Evolutionary conservation across 176 grass and related monocot species (phyloP).

Genomic region (Eleusine coracana): DNA sequence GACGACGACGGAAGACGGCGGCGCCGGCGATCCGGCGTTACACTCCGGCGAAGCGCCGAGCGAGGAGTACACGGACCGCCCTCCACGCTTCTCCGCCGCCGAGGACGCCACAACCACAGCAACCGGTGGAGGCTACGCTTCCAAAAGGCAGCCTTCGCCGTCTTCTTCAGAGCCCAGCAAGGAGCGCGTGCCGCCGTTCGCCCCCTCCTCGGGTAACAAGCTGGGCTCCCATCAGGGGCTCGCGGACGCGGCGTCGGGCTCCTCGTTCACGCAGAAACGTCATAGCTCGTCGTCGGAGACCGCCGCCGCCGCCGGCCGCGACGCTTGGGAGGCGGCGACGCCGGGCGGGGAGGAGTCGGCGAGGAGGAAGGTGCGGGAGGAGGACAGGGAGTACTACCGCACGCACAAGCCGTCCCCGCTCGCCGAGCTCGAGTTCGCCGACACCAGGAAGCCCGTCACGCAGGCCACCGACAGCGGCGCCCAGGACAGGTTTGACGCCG

Average conservation of each 20-base stretch:
- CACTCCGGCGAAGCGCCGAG: conserved; percentile 53
- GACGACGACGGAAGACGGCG: conserved; percentile 29
- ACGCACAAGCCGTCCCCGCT: conserved; percentile 82
- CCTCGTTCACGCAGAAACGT: conserved; percentile 65
- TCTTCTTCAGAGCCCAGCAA: neutral
- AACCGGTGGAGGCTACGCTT: neutral
- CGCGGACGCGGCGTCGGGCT: neutral
- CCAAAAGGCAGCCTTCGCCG: neutral
- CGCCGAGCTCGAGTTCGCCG: conserved; percentile 65
- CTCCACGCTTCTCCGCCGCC: conserved; percentile 49
- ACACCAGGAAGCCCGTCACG: conserved; percentile 74
- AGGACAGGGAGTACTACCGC: conserved; percentile 66
- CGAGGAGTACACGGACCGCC: conserved; percentile 47
- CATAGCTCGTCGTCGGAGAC: too few relatives aligned
- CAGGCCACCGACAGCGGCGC: conserved; percentile 47
- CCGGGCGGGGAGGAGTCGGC: neutral
- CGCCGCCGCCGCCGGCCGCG: neutral
- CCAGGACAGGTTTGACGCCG: neutral
- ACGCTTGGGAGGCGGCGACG: conserved; percentile 38
- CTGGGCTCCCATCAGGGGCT: conserved; percentile 52
- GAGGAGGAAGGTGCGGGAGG: conserved; percentile 43
- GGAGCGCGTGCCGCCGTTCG: conserved; percentile 60
- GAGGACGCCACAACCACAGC: too few relatives aligned
- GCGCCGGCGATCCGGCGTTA: conserved; percentile 32
- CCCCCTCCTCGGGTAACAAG: conserved; percentile 40